These are phyloP conservation scores for Pleurotus cornucopiae DNA, from an alignment of 768 basidiomycete genomes.

Conservation along the genomic window DNA sequence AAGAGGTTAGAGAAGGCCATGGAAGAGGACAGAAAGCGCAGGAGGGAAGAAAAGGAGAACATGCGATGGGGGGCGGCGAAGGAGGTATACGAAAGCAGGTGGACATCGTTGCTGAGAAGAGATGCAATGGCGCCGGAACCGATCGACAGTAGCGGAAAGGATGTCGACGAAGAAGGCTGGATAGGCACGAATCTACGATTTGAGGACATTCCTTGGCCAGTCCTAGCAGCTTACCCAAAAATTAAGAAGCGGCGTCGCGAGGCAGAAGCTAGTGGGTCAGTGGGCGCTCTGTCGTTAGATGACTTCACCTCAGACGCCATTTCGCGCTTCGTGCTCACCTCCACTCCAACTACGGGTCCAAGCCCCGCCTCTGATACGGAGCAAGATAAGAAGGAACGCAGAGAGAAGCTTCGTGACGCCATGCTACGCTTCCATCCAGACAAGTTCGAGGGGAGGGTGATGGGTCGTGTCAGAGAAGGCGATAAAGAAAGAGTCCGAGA, in stretches of 20 bases:
- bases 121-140: slow-evolving; percentile 1
- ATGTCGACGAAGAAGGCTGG: background rate
- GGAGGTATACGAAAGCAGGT: slow-evolving; percentile 51
- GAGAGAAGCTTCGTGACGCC: slow-evolving; percentile 63
- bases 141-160: slow-evolving; percentile 9
- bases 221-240: slow-evolving; percentile 32
- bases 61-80: slow-evolving; percentile 41
- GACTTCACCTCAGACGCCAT: slow-evolving; percentile 56
- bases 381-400: slow-evolving; percentile 40
- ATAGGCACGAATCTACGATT: slow-evolving; percentile 33
- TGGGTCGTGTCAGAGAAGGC: slow-evolving; percentile 40
- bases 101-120: slow-evolving; percentile 44
- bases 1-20: slow-evolving; percentile 43
- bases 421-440: slow-evolving; percentile 77
- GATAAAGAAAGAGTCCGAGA: slow-evolving; percentile 52
- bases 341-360: slow-evolving; percentile 4
- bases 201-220: slow-evolving; percentile 72
- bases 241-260: slow-evolving; percentile 10
- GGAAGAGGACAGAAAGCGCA: slow-evolving; percentile 47
- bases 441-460: slow-evolving; percentile 75
- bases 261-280: background rate
- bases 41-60: slow-evolving; percentile 43
- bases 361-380: slow-evolving; percentile 14
- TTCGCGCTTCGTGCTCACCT: slow-evolving; percentile 47
- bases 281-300: slow-evolving; percentile 28